Percentiles rank a stretch among this genome's conserved stretches.
These are phyloP conservation scores for Beta vulgaris DNA, from an alignment of 148 eudicot species.

Conservation along the genomic window DNA sequence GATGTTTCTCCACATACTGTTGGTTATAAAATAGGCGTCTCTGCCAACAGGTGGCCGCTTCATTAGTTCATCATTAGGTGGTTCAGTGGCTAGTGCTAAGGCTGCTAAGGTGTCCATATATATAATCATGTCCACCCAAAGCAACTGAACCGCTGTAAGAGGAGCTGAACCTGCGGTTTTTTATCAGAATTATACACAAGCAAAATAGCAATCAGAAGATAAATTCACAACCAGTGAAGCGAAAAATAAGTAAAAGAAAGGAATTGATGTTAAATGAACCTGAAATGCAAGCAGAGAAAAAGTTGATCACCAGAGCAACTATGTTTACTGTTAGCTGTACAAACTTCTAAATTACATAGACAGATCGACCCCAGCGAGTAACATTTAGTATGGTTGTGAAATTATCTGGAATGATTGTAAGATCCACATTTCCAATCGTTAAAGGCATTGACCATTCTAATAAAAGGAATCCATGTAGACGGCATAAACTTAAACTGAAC, in stretches of 20 bases:
- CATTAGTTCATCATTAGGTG: slow-evolving; percentile 75
- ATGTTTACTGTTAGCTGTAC: slow-evolving; percentile 87
- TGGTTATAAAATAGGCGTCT: slow-evolving; percentile 54
- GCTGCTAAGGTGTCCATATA: slow-evolving; percentile 96
- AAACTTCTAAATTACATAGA: slow-evolving; percentile 81
- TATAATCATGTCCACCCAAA: slow-evolving; percentile 96
- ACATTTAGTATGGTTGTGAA: slow-evolving; percentile 69
- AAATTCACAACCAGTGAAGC: too few species aligned
- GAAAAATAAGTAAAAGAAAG: neutral
- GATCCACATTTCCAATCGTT: slow-evolving; percentile 83
- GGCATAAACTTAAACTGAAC: too few species aligned
- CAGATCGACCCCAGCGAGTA: slow-evolving; percentile 81
- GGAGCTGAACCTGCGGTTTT: slow-evolving; percentile 66
- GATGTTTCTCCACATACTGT: slow-evolving; percentile 75
- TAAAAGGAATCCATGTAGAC: too few species aligned
- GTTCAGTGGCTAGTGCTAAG: slow-evolving; percentile 82
- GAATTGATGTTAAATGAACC: slow-evolving; percentile 28
- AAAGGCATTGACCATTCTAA: too few species aligned
- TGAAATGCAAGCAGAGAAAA: slow-evolving; percentile 72
- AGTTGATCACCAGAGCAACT: slow-evolving; percentile 76
- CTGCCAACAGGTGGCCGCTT: slow-evolving; percentile 58
- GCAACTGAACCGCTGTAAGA: slow-evolving; percentile 76
- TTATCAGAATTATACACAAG: neutral
- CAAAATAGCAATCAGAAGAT: too few species aligned
- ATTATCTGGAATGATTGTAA: slow-evolving; percentile 77